Evolutionary conservation across 2,329 filamentous ascomycete genomes (phyloP).

Genomic region (Alternaria angustiovoidea): DNA sequence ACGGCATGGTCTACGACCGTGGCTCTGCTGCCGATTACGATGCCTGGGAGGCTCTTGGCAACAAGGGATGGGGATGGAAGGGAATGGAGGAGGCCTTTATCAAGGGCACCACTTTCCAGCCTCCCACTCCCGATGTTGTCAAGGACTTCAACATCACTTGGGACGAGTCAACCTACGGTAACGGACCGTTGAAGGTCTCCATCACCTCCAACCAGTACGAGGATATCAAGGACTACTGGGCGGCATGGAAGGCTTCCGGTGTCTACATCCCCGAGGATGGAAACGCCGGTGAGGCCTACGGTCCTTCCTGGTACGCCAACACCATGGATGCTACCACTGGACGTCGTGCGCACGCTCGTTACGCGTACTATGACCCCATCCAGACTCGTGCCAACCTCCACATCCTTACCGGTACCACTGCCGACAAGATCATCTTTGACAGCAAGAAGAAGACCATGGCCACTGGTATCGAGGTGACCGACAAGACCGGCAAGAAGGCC

Average conservation of each 20-base stretch:
- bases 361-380: constrained; percentile 44
- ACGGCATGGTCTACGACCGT: constrained; percentile 50
- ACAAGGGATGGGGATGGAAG: constrained; percentile 66
- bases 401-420: constrained; percentile 33
- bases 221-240: constrained; percentile 37
- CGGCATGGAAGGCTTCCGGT: constrained; percentile 34
- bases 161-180: constrained; percentile 33
- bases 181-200: constrained; percentile 36
- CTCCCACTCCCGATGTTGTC: constrained; percentile 28
- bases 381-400: constrained; percentile 34
- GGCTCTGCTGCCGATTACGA: constrained; percentile 53
- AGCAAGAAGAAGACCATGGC: constrained; percentile 24
- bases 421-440: constrained; percentile 32
- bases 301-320: constrained; percentile 36
- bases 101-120: constrained; percentile 39
- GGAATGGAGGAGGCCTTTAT: constrained; percentile 46
- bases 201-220: constrained; percentile 39
- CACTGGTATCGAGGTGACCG: constrained; percentile 29
- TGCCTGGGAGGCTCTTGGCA: constrained; percentile 66
- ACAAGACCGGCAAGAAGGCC: constrained; percentile 13
- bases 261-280: constrained; percentile 27
- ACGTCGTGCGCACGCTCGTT: constrained; percentile 36
- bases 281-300: constrained; percentile 34
- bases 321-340: constrained; percentile 39
- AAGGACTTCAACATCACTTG: constrained; percentile 40